Base-by-base conservation (phyloP, 2,329 filamentous ascomycete species). In the Fusarium sp. region DNA sequence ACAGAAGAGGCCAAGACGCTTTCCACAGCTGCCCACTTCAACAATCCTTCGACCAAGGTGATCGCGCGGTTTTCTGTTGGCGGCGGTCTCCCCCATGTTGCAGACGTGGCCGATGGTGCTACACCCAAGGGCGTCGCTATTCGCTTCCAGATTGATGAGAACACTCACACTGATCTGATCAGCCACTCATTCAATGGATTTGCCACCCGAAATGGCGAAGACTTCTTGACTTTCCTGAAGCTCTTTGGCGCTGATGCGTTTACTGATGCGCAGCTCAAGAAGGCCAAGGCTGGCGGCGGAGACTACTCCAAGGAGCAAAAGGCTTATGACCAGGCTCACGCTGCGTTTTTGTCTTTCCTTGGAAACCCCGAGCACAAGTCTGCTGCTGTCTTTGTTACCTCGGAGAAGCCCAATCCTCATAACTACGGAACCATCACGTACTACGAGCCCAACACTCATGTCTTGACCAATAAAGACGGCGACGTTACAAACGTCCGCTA, bases 351-450 rank as follows among this genome's bases (percentile, higher is more conserved):
- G 6, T 47, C 28, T 3, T 63, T 73, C 28, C 56, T 73, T 3
- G 26, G 35, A 15, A 38, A 57, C 6, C 36, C 63, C 0, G 56
- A 50, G 2, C 36, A 62, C 9, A 36, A 45, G 30, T 36, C 64
- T 13, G 70, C 70, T 4, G 42, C 36, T 10, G 28, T 20, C 3
- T 72, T 69, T 28, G 70, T 73, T 1, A 12, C 24, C 3, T 69
- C 60, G 6, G 54, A 65, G n/a, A 73, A 73, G 45, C 70, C 56
- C 5, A 73, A 73, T 10, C 56, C 59, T 7, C 55, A 73, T 6
- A 73, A 62, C 7, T 73, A 73, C n/a, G 65, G 70, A 1, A 73
- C 69, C 0, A 70, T 73, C 36, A 73, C 55, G 10, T 73, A 73
- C 17, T 66, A 70, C n/a, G 51, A 73, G 47, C 59, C 69, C n/a